phyloP scores from a whole-genome alignment of 1,284 basidiomycete genomes.

The Cutaneotrichosporon spelunceum region DNA sequence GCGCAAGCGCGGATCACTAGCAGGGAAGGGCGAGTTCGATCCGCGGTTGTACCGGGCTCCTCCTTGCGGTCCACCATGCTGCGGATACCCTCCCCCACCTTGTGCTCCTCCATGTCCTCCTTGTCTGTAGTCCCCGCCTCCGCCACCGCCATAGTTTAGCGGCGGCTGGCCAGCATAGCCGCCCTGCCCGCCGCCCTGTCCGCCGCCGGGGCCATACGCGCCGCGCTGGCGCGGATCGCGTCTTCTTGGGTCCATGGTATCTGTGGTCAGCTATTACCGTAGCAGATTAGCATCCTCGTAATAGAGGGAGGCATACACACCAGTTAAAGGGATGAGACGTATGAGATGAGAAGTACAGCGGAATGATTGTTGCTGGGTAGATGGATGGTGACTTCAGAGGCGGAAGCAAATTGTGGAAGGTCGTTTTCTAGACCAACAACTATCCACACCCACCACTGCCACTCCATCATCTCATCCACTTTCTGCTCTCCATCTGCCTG shows the following conservation, averaged over 20 bases:
- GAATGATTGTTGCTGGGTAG: neutral
- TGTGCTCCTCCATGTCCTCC: slow-evolving; percentile 1
- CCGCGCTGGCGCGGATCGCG: slow-evolving; percentile 21
- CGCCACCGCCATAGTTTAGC: neutral
- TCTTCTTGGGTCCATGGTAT: slow-evolving; percentile 16
- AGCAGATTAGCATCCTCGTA: neutral
- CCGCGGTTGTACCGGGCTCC: slow-evolving; percentile 6
- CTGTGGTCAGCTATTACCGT: neutral
- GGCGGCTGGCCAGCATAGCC: neutral
- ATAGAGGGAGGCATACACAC: neutral
- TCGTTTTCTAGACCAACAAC: slow-evolving; percentile 7
- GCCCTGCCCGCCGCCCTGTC: slow-evolving; percentile 4
- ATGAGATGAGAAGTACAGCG: neutral
- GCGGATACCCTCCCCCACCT: neutral
- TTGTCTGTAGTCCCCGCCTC: slow-evolving; percentile 12
- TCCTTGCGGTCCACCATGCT: slow-evolving; percentile 4
- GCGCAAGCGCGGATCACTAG: slow-evolving; percentile 5
- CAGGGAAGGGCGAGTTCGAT: slow-evolving; percentile 4
- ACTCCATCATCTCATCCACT: slow-evolving; percentile 1
- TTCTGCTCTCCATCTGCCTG: neutral
- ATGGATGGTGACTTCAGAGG: slow-evolving; percentile 4
- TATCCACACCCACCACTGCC: neutral
- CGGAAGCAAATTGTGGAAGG: slow-evolving; percentile 10
- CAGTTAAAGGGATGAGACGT: neutral
- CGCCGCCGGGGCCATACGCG: slow-evolving; percentile 6